Evolutionary conservation across 352 stramenopile genomes (phyloP), one percentile per base, ranked within the genome.

Genomic region (Phytophthora multivora): DNA sequence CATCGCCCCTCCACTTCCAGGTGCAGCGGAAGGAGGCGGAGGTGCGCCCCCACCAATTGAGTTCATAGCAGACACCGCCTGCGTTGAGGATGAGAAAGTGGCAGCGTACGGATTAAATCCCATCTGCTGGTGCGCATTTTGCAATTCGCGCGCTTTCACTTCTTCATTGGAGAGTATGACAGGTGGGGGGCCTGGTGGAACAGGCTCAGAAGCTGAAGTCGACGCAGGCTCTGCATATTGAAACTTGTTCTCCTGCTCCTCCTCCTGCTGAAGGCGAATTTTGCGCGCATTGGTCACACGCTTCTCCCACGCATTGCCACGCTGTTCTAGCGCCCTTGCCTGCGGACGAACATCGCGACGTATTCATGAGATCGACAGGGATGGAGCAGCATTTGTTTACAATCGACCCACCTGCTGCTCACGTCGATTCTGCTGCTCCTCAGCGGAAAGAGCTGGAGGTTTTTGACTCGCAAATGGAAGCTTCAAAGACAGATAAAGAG

Each of bases 51-150:
- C 19, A 3, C 69, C 74, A 51, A 91, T 87, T 2, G 63, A 66
- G 49, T 89, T 86, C 60, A 88, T 89, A 33, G 69, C 69, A 2
- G 77, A 72, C 9, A 69, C 72, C 16, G 79, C 80, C 46, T 89
- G 76, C 3, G 67, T 79, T 1, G 78, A 88, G 0, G 83, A 91
- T 15, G 83, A 80, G 46, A 91, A 89, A 16, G 77, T 84, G 4
- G 75, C 80, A 18, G 70, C 77, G 51, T 91, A 91, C 31, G 83
- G 83, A 35, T 91, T 91, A 48, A 91, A 91, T 0, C 83, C 83
- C 45, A 91, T 74, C 45, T 90, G 74, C 7, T 70, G 52, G 18
- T 89, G 78, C 2, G 77, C 80, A 16, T 41, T 79, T 21, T 83
- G 73, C 21, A 90, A 42, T 51, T 91, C 83, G 5, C 78, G 79